These are phyloP conservation scores for Batrachochytrium dendrobatidis DNA, from an alignment of 371 early-diverging fungal species.

Conservation along the genomic window DNA sequence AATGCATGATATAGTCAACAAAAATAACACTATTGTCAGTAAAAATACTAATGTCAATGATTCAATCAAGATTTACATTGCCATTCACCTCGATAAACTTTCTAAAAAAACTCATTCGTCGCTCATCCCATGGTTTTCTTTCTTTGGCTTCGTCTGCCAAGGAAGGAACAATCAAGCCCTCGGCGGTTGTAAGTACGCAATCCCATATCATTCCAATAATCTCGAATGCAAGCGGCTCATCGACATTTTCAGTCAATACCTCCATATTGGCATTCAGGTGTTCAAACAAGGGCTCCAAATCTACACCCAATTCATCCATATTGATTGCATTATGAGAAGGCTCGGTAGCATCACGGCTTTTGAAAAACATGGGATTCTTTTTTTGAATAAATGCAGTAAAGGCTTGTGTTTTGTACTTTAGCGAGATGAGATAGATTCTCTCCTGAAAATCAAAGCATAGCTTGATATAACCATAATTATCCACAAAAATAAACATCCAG, in stretches of 20 bases:
- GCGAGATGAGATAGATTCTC: slow-evolving; percentile 24
- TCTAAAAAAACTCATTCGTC: slow-evolving; percentile 23
- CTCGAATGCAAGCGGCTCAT: slow-evolving; percentile 16
- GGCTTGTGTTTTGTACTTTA: slow-evolving; percentile 21
- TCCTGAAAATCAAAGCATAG: slow-evolving; percentile 29
- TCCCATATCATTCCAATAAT: slow-evolving; percentile 30
- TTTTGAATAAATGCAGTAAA: slow-evolving; percentile 18
- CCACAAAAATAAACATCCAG: background rate
- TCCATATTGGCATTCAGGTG: slow-evolving; percentile 35
- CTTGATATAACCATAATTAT: too few relatives aligned
- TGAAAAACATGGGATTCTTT: slow-evolving; percentile 7
- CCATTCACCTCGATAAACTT: slow-evolving; percentile 19
- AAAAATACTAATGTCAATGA: too few relatives aligned
- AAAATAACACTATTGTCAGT: too few relatives aligned
- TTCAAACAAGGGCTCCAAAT: slow-evolving; percentile 25
- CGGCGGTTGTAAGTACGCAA: slow-evolving; percentile 20
- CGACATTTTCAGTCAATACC: slow-evolving; percentile 23
- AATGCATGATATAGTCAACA: too few relatives aligned
- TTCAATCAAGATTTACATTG: too few relatives aligned
- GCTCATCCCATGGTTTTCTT: slow-evolving; percentile 28
- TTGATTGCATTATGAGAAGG: background rate
- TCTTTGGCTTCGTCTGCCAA: slow-evolving; percentile 25
- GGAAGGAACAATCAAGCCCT: slow-evolving; percentile 27
- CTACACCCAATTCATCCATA: background rate
- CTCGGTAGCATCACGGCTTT: background rate